phyloP scores from a whole-genome alignment of 2,329 filamentous ascomycete species.

The Colletotrichum scovillei region DNA sequence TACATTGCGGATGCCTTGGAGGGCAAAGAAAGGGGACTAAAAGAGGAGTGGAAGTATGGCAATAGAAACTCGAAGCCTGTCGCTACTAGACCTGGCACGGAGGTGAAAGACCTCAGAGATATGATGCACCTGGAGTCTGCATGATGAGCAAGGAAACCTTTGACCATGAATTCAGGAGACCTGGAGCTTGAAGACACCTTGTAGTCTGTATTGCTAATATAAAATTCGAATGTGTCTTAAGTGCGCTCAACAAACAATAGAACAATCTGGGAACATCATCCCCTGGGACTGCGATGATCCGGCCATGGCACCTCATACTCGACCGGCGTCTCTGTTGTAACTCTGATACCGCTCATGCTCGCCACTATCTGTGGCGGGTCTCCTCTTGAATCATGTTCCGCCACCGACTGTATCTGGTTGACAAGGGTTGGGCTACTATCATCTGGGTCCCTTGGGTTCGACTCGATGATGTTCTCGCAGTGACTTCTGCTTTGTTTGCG shows the following conservation, averaged over 20 bases:
- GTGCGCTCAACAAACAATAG: too few species aligned
- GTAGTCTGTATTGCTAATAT: not conserved
- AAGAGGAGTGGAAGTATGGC: constrained; percentile 38
- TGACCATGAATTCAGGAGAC: not conserved
- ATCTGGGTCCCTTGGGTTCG: not conserved
- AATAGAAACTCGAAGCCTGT: constrained; percentile 33
- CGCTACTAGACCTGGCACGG: constrained; percentile 35
- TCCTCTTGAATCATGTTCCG: not conserved
- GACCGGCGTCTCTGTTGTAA: constrained; percentile 29
- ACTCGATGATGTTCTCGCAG: constrained; percentile 7
- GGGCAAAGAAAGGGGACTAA: constrained; percentile 33
- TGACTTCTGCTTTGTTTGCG: not conserved
- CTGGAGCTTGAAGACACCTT: too few species aligned
- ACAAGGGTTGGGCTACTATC: not conserved
- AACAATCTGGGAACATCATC: not conserved
- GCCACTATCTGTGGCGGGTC: not conserved
- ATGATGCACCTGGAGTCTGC: constrained; percentile 18
- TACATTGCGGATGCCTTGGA: constrained; percentile 40
- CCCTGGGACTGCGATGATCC: not conserved
- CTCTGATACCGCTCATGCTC: constrained; percentile 16
- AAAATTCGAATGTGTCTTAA: too few species aligned
- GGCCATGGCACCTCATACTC: constrained; percentile 13
- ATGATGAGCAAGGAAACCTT: not conserved
- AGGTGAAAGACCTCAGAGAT: constrained; percentile 39
- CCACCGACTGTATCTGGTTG: not conserved